Conservation (phyloP, 2,329 filamentous ascomycete species). For the Ascomycota sp. region DNA sequence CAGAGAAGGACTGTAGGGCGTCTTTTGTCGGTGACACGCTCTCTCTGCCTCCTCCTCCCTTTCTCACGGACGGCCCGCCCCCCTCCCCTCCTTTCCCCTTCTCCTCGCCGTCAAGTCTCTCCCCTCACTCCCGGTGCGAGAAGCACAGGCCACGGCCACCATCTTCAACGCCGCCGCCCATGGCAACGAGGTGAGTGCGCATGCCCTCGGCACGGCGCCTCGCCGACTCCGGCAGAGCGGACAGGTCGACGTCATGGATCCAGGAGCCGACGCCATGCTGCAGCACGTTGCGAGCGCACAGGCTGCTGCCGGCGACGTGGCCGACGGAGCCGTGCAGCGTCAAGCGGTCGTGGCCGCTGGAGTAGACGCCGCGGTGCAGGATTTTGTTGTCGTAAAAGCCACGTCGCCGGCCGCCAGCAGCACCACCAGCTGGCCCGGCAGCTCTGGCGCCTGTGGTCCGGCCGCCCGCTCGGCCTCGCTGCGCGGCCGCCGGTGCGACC, state of each 20-base stretch:
- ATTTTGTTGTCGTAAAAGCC: constrained; percentile 85
- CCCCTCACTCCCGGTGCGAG: constrained; percentile 30
- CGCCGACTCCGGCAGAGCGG: constrained; percentile 19
- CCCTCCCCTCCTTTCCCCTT: background rate
- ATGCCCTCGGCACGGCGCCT: constrained; percentile 37
- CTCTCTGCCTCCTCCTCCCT: no score
- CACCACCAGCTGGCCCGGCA: constrained; percentile 48
- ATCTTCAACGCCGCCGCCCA: no score
- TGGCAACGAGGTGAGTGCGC: constrained; percentile 37
- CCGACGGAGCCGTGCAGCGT: constrained; percentile 57
- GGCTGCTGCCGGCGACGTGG: constrained; percentile 28
- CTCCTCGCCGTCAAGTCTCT: no score
- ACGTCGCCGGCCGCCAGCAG: constrained; percentile 52
- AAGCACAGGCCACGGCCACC: constrained; percentile 42
- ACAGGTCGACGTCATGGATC: constrained; percentile 39
- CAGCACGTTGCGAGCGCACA: constrained; percentile 49
- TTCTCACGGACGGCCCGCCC: background rate
- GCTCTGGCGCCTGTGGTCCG: constrained; percentile 36
- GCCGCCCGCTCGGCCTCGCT: constrained; percentile 50
- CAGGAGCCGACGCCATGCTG: constrained; percentile 54
- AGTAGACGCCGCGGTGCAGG: constrained; percentile 51
- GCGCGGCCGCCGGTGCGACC: constrained; percentile 49
- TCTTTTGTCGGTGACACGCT: no score
- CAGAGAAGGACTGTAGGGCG: no score
- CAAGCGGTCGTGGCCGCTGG: constrained; percentile 36